Evolutionary conservation across 192 early-diverging fungal species (phyloP).

Genomic region (Rhizophagus sp.): DNA sequence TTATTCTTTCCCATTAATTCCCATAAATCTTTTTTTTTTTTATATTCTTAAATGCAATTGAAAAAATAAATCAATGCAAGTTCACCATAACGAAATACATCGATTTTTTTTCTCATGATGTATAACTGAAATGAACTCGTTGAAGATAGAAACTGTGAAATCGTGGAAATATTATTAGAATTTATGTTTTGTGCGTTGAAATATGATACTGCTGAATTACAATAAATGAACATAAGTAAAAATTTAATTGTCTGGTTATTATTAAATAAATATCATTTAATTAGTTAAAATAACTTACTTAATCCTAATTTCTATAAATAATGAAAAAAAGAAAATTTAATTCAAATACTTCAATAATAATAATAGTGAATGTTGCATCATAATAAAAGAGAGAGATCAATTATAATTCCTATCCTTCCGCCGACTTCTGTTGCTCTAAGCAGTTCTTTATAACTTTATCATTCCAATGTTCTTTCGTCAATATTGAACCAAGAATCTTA

Average conservation of each 20-base stretch:
- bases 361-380: too few species aligned
- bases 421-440: slow-evolving; percentile 38
- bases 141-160: background rate
- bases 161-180: background rate
- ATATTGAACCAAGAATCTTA: slow-evolving; percentile 22
- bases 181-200: background rate
- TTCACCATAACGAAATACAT: too few species aligned
- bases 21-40: background rate
- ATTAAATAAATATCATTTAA: too few species aligned
- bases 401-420: slow-evolving; percentile 40
- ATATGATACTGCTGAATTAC: background rate
- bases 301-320: background rate
- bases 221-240: background rate
- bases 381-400: background rate
- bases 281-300: background rate
- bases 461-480: background rate
- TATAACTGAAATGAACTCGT: background rate
- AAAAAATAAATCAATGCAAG: background rate
- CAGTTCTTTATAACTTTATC: slow-evolving; percentile 32
- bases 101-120: background rate
- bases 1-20: background rate
- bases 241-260: background rate
- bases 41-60: background rate
- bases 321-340: too few species aligned
- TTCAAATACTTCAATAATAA: too few species aligned